Evolutionary conservation across 768 basidiomycete genomes (phyloP), one percentile per base, ranked within the genome.

Genomic region (Trametopsis cervina): DNA sequence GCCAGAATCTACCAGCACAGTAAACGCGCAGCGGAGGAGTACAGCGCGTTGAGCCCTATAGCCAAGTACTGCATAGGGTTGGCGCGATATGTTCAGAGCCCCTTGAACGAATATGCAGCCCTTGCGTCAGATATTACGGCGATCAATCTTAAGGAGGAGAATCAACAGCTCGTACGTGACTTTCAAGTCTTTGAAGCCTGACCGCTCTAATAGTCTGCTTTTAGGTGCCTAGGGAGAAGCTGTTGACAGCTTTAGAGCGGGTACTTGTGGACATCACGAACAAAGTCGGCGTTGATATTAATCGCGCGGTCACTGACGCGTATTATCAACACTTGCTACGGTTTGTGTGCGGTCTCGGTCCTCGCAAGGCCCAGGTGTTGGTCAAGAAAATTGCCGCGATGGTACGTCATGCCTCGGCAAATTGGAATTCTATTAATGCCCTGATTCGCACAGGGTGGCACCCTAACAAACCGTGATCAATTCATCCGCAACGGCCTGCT

Each of bases 1-100:
- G 96, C 96, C 12, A 77, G 95, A 37, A 81, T 98, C 37, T 98
- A 91, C 65, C 92, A 94, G 66, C 84, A 93, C 61, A 92, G 89
- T 60, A 76, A 81, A 50, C 85, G 94, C 29, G 90, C 90, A 2
- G 72, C 76, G 23, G 81, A 82, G 44, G 96, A 98, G 66, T 92
- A 90, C 60, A 80, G 82, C 41, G 73, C 83, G 0, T 69, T 95
- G 37, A 79, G 89, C 0, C 69, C 78, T 3, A 82, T 84, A 40
- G 86, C 84, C 26, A 88, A 89, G 64, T 99, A 97, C 61, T 97
- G 95, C 59, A 75, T 98, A 41, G 96, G 91, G 44, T 70, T 99
- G 54, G 94, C 92, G 33, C 82, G 96, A 49, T 98, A 93, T 59
- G 75, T 80, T 4, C 96, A 98, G 67, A 95, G 83, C 60, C 96